Conservation (phyloP, 441 rosid species). For the Jatropha multifida region DNA sequence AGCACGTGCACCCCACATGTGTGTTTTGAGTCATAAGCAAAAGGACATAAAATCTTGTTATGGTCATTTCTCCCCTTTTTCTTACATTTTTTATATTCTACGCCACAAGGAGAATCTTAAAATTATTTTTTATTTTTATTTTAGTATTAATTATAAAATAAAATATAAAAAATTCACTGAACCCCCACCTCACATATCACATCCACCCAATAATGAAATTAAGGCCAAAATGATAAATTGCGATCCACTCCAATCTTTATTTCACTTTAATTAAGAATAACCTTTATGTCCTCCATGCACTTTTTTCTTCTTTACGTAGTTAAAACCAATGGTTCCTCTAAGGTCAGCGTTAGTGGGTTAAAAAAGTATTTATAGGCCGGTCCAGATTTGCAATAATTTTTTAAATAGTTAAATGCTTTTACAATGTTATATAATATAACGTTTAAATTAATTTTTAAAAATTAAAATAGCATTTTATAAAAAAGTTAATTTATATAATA, state of each 20-base stretch:
- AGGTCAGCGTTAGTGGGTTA: too few relatives aligned
- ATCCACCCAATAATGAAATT: neutral
- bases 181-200: neutral
- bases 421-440: too few relatives aligned
- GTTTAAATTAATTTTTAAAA: too few relatives aligned
- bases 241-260: constrained; percentile 11
- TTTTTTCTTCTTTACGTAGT: neutral
- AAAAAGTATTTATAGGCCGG: too few relatives aligned
- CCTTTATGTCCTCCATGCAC: neutral
- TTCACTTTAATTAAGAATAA: neutral
- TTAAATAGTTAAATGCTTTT: too few relatives aligned
- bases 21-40: constrained; percentile 6
- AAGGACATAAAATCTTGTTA: neutral
- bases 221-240: constrained; percentile 11
- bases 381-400: too few relatives aligned
- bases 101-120: neutral
- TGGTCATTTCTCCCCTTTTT: neutral
- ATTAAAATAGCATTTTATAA: too few relatives aligned
- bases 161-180: too few relatives aligned
- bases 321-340: neutral
- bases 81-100: neutral
- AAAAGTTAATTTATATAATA: too few relatives aligned
- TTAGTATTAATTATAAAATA: neutral
- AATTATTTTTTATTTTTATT: too few relatives aligned
- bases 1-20: constrained; percentile 23